These are phyloP conservation scores for Circinella umbellata DNA, from an alignment of 371 early-diverging fungal genomes.

Conservation along the genomic window DNA sequence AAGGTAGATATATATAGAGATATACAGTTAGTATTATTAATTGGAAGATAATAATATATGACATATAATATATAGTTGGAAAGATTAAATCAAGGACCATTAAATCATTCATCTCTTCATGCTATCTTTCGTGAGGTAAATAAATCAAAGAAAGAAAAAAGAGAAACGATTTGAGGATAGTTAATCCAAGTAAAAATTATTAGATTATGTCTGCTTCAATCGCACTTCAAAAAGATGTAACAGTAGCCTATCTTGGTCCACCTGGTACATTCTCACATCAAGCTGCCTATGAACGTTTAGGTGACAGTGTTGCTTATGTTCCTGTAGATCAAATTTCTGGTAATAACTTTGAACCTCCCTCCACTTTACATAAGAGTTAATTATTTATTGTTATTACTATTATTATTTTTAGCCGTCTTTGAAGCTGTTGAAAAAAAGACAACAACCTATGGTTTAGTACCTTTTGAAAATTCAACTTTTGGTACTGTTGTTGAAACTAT, in stretches of 20 bases:
- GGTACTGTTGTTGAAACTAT: conserved; percentile 87
- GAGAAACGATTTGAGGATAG: too few species aligned
- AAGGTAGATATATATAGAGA: conserved; percentile 40
- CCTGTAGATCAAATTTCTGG: conserved; percentile 69
- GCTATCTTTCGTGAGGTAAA: conserved; percentile 84
- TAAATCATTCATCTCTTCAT: conserved; percentile 74
- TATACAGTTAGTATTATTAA: too few species aligned
- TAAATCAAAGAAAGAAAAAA: neutral
- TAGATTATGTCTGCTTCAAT: conserved; percentile 91
- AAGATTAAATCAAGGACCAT: conserved; percentile 80
- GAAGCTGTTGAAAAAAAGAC: conserved; percentile 79
- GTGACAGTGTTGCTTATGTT: conserved; percentile 77
- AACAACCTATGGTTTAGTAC: conserved; percentile 90
- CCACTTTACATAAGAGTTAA: too few species aligned
- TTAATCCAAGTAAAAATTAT: too few species aligned
- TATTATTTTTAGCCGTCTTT: conserved; percentile 79
- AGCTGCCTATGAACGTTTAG: conserved; percentile 83
- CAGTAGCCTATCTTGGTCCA: conserved; percentile 92
- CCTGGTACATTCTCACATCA: conserved; percentile 94
- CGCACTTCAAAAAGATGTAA: conserved; percentile 79
- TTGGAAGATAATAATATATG: too few species aligned
- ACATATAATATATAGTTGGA: conserved; percentile 36
- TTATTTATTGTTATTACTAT: too few species aligned
- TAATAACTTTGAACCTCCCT: too few species aligned
- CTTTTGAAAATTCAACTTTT: conserved; percentile 93